Evolutionary conservation across 2,329 filamentous ascomycete genomes (phyloP), one percentile per base, ranked within the genome.

Genomic region (Myriosclerotinia curreyana): DNA sequence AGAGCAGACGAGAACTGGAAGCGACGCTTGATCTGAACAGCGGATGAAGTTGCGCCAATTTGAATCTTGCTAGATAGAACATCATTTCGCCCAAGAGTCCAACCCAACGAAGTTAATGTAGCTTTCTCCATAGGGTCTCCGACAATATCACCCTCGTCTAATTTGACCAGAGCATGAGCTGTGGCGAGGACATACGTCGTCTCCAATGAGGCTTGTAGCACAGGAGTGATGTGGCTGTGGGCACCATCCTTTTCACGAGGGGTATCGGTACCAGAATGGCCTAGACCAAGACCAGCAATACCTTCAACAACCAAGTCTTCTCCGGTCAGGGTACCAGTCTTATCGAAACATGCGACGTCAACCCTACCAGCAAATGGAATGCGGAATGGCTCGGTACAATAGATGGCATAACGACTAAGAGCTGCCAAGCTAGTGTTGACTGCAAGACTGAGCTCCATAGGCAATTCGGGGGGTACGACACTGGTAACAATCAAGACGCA

Each of bases 41-140:
- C 87, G 65, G 96, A 92, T 25, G 84, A 81, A 49, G 83, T 78
- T 38, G 80, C 81, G 9, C 80, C 80, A 44, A 75, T 74, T 28
- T 79, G 74, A 14, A 80, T 76, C 75, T 90, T 92, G 76, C 86
- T 89, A 36, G 86, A 86, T 20, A 99, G 83, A 40, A 84, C 87
- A 73, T 99, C 94, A 69, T 96, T 95, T 73, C 86, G 89, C 55
- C 93, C 93, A n/a, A 99, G 83, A 64, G 84, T 87, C 95, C 95
- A 99, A 62, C 94, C 93, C 14, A 99, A 86, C 64, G 94, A 92
- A 56, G 83, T 81, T 36, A 99, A 81, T 1, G 95, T 98, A 52
- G 95, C 95, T 78, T 98, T 98, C 75, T 99, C 95, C 95, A 99
- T 99, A 2, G 95, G 95, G 74, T 99, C 95, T 72, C 95, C 95